These are phyloP conservation scores for Tulasnella sp. DNA, from an alignment of 768 basidiomycete species.

Conservation along the genomic window DNA sequence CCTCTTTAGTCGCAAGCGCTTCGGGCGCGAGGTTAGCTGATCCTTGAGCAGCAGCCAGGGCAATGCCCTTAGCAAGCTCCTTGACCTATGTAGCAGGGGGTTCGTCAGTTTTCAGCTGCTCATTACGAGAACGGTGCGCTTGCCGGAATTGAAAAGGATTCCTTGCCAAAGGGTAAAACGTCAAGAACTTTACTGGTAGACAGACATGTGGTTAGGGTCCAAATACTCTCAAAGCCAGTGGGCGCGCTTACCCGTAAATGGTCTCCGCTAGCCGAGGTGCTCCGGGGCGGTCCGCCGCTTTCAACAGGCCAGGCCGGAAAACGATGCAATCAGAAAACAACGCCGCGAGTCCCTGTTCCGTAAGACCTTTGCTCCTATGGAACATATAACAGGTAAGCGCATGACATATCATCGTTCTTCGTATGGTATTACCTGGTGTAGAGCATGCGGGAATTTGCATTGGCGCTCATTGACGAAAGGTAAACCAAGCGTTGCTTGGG, in stretches of 20 bases:
- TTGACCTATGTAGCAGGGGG: constrained; percentile 44
- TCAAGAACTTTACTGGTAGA: constrained; percentile 42
- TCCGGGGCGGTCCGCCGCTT: constrained; percentile 45
- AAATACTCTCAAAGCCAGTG: neutral
- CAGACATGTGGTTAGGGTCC: neutral
- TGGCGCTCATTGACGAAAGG: constrained; percentile 51
- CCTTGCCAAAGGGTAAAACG: constrained; percentile 41
- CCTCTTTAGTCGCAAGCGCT: constrained; percentile 44
- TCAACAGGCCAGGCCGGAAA: constrained; percentile 60
- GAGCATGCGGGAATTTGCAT: constrained; percentile 49
- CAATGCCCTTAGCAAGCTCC: constrained; percentile 52
- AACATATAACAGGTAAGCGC: neutral
- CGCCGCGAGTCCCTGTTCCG: constrained; percentile 61
- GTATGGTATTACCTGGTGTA: constrained; percentile 45
- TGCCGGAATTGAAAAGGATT: constrained; percentile 49
- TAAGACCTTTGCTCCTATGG: constrained; percentile 66
- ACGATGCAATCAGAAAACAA: constrained; percentile 67
- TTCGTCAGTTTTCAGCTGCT: constrained; percentile 1
- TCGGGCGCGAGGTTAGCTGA: constrained; percentile 47
- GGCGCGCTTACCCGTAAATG: constrained; percentile 43
- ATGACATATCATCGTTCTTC: neutral
- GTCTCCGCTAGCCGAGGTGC: constrained; percentile 46
- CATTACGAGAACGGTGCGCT: constrained; percentile 6
- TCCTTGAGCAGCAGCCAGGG: constrained; percentile 54
- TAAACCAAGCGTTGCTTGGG: constrained; percentile 63